Conservation (phyloP, 768 basidiomycete genomes). For the Candolleomyces efflorescens region DNA sequence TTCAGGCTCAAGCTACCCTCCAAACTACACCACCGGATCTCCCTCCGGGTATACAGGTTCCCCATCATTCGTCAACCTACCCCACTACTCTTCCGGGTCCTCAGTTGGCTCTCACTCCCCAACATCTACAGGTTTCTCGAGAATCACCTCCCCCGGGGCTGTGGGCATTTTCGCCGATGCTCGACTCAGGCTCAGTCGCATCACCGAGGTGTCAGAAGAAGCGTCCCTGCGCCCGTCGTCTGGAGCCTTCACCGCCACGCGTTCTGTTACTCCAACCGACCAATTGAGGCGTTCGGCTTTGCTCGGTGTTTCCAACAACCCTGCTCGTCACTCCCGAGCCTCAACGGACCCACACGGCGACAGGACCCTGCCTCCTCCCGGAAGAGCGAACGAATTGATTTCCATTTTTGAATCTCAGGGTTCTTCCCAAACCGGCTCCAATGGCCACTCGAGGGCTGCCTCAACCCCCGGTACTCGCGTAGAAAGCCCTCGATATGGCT, state of each 20-base stretch:
- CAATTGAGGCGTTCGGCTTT: constrained; percentile 43
- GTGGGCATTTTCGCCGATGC: constrained; percentile 19
- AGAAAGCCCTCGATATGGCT: constrained; percentile 36
- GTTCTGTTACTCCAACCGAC: constrained; percentile 39
- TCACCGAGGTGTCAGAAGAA: constrained; percentile 76
- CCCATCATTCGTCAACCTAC: constrained; percentile 37
- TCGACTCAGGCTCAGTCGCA: constrained; percentile 61
- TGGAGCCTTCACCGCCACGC: constrained; percentile 32
- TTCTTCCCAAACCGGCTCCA: constrained; percentile 22
- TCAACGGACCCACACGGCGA: constrained; percentile 53
- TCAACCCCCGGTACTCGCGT: constrained; percentile 46
- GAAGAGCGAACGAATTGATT: constrained; percentile 66
- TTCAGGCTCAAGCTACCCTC: constrained; percentile 34
- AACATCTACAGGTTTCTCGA: constrained; percentile 16
- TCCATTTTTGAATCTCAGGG: constrained; percentile 61
- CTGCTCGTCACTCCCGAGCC: constrained; percentile 46
- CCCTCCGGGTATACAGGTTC: constrained; percentile 41
- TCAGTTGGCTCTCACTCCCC: constrained; percentile 22
- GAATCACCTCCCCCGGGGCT: constrained; percentile 18
- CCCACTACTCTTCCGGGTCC: constrained; percentile 30
- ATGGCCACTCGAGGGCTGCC: constrained; percentile 48
- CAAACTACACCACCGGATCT: constrained; percentile 34
- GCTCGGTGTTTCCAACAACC: constrained; percentile 27
- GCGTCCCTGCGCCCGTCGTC: constrained; percentile 49
- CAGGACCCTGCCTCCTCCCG: constrained; percentile 43